Evolutionary conservation across 176 grass and related monocot genomes (phyloP), one percentile per base, ranked within the genome.

Genomic region (Aegilops sharonensis): DNA sequence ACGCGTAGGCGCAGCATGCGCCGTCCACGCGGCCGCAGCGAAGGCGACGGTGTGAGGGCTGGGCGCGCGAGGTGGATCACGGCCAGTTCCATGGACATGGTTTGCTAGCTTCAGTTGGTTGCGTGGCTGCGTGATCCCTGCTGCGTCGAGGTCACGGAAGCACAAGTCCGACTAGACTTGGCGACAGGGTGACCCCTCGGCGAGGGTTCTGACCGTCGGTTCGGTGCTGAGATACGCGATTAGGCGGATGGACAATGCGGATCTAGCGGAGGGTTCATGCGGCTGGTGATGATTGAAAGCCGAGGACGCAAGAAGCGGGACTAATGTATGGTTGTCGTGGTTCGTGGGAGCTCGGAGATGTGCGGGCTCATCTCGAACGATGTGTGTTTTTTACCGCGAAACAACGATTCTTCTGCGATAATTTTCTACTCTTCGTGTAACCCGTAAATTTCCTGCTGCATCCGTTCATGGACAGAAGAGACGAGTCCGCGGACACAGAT

Each of bases 31-130:
- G n/a, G 42, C 57, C 65, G 27, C 10, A 59, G 20, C 0, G 20
- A 64, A 13, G 72, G 45, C 0, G 61, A 8, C 32, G 34, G 40
- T 18, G 31, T 12, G 74, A 83, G 5, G 20, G 85, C 43, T 2
- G 88, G 88, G 31, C 73, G 79, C 24, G 32, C 73, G 42, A 90
- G 32, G 85, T 77, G 85, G 89, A 87, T 79, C 75, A 87, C 68
- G 80, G 89, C 80, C 18, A 57, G 18, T 20, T 57, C 54, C 75
- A 84, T 79, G 75, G 89, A 45, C 80, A 79, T 90, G 20, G 57
- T 62, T 31, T 23, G 13, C 4, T 37, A 18, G 21, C 72, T 54
- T 76, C 25, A 52, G 29, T 54, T 32, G 74, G 29, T 5, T 57
- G 15, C 31, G 4, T 75, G 68, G 54, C 32, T 24, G 23, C 31